These are phyloP conservation scores for Boletus rubropictus DNA, from an alignment of 768 basidiomycete species.

Conservation along the genomic window DNA sequence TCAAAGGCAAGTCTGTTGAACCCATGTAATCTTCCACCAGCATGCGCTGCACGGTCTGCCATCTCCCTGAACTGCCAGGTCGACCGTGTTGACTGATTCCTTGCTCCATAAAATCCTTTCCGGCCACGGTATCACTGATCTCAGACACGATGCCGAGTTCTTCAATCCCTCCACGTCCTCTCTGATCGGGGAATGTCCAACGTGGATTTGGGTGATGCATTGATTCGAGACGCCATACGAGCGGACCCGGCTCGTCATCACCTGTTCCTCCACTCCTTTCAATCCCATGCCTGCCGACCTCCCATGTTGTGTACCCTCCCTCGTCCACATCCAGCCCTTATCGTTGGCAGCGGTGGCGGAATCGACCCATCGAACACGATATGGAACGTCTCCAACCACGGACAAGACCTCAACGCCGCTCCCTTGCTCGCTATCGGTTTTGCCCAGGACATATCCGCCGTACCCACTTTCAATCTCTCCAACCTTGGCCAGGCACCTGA, in stretches of 20 bases:
- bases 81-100: background rate
- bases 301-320: background rate
- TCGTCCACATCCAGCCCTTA: background rate
- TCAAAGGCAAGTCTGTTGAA: background rate
- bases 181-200: conserved; percentile 12
- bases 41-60: background rate
- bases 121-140: conserved; percentile 10
- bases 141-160: conserved; percentile 7
- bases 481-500: conserved; percentile 10
- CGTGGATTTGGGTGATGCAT: conserved; percentile 7
- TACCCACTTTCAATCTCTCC: conserved; percentile 10
- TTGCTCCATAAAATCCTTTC: background rate
- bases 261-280: background rate
- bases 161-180: background rate
- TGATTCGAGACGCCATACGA: conserved; percentile 6
- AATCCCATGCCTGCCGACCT: background rate
- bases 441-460: background rate
- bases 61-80: background rate
- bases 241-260: background rate
- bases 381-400: conserved; percentile 6
- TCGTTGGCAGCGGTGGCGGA: background rate
- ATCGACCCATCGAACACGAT: conserved; percentile 15
- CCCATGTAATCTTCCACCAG: background rate
- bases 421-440: conserved; percentile 10
- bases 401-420: conserved; percentile 12